phyloP scores from a whole-genome alignment of 2,329 filamentous ascomycete genomes.

The Phaeosphaeriaceae sp. region DNA sequence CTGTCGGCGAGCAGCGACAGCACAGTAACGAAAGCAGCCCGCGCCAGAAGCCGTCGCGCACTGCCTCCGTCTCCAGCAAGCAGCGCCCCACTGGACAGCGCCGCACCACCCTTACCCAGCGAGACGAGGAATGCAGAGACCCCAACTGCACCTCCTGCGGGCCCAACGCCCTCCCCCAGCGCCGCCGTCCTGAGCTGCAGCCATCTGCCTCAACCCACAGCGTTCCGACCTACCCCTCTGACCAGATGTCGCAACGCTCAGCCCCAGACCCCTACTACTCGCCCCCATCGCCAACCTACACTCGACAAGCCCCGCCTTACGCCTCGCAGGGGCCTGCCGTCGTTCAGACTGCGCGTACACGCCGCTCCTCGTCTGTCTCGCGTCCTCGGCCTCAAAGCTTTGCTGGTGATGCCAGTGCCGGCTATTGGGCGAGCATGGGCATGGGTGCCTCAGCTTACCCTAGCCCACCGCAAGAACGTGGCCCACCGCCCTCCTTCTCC shows the following conservation, averaged over 20 bases:
- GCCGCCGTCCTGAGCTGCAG: conserved; percentile 22
- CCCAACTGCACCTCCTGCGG: conserved; percentile 41
- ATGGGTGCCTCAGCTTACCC: conserved; percentile 18
- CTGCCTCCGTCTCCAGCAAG: conserved; percentile 32
- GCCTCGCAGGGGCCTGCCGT: conserved; percentile 33
- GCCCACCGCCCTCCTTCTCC: conserved; percentile 42
- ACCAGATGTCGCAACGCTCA: conserved; percentile 39
- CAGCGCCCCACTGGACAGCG: conserved; percentile 16
- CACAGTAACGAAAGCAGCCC: conserved; percentile 30
- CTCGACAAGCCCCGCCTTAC: conserved; percentile 24
- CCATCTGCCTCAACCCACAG: conserved; percentile 40
- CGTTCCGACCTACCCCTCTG: conserved; percentile 30
- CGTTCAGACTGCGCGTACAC: conserved; percentile 36
- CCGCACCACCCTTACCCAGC: conserved; percentile 20
- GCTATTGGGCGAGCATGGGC: conserved; percentile 30
- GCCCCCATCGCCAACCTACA: conserved; percentile 38
- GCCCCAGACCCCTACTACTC: conserved; percentile 36
- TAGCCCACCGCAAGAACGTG: conserved; percentile 32
- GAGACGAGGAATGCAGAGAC: conserved; percentile 40
- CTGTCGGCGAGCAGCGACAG: conserved; percentile 22
- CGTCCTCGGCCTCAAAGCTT: conserved; percentile 44
- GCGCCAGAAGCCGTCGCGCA: conserved; percentile 33
- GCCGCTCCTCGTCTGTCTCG: conserved; percentile 31
- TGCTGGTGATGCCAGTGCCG: conserved; percentile 30
- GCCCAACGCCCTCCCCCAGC: conserved; percentile 19